Evolutionary conservation across 192 early-diverging fungal genomes (phyloP).

Genomic region (Coemansia sp.): DNA sequence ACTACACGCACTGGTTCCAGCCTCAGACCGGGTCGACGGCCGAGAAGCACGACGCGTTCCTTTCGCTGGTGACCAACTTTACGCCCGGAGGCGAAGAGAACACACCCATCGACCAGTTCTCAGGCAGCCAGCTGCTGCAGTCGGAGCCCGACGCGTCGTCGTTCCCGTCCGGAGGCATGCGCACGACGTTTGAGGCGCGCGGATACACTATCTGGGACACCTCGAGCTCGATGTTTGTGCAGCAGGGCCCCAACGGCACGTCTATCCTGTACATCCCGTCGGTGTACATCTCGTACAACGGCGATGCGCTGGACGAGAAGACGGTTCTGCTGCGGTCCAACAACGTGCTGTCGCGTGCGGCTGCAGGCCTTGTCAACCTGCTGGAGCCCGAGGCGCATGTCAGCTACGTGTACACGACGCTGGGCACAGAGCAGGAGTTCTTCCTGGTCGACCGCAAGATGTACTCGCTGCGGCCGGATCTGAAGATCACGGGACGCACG

Average conservation of each 20-base stretch:
- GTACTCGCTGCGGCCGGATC: slow-evolving; percentile 91
- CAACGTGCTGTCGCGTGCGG: slow-evolving; percentile 80
- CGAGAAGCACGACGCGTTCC: slow-evolving; percentile 99
- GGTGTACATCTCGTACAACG: slow-evolving; percentile 99
- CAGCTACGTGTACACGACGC: slow-evolving; percentile 84
- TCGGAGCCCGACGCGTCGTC: slow-evolving; percentile 99
- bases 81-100: slow-evolving; percentile 82
- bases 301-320: slow-evolving; percentile 98
- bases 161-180: slow-evolving; percentile 98
- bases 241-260: slow-evolving; percentile 88
- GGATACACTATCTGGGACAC: slow-evolving; percentile 99
- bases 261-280: slow-evolving; percentile 95
- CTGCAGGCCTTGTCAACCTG: slow-evolving; percentile 76
- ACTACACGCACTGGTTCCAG: slow-evolving; percentile 99
- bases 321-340: slow-evolving; percentile 92
- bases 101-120: slow-evolving; percentile 91
- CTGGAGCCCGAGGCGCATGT: slow-evolving; percentile 68
- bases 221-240: slow-evolving; percentile 91
- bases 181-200: slow-evolving; percentile 97
- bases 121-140: slow-evolving; percentile 95
- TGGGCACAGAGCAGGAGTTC: slow-evolving; percentile 99
- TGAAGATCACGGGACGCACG: slow-evolving; percentile 95
- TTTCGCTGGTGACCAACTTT: slow-evolving; percentile 82
- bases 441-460: slow-evolving; percentile 96
- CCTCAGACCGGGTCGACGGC: slow-evolving; percentile 98